Percentiles rank a stretch among this genome's conserved stretches.
Evolutionary conservation across 202 grass and related monocot genomes (phyloP).

Genomic region (Hordeum pubiflorum): DNA sequence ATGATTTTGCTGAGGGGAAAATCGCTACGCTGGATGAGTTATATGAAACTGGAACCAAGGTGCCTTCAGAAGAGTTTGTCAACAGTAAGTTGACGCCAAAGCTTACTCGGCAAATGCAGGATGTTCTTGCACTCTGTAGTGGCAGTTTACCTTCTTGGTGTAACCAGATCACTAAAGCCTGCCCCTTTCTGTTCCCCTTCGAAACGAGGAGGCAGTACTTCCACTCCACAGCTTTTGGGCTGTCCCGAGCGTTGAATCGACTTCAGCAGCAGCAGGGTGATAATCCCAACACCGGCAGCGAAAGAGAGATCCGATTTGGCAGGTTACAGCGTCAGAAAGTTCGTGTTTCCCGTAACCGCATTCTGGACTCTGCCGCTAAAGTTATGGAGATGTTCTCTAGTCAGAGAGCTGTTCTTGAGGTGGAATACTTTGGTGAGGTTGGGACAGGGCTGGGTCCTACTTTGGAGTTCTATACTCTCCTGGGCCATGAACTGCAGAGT

Average conservation of each 20-base stretch:
- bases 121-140: constrained; percentile 53
- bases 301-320: constrained; percentile 47
- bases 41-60: constrained; percentile 26
- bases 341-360: constrained; percentile 51
- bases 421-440: constrained; percentile 77
- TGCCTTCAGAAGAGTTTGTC: constrained; percentile 50
- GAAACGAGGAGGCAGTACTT: constrained; percentile 66
- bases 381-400: constrained; percentile 63
- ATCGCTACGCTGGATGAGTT: constrained; percentile 26
- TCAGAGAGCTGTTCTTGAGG: constrained; percentile 60
- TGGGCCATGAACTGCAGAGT: constrained; percentile 50
- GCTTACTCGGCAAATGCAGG: constrained; percentile 53
- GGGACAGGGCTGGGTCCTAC: constrained; percentile 71
- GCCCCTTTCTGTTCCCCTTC: constrained; percentile 59
- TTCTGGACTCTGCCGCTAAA: constrained; percentile 59
- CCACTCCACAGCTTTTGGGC: constrained; percentile 57
- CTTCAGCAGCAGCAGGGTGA: constrained; percentile 62
- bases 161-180: constrained; percentile 46
- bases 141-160: constrained; percentile 61
- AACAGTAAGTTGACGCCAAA: constrained; percentile 59
- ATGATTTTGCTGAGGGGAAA: constrained; percentile 52
- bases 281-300: constrained; percentile 25
- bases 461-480: constrained; percentile 63
- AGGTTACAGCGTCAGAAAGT: constrained; percentile 49
- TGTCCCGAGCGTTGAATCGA: constrained; percentile 49